Evolutionary conservation across 352 stramenopile species (phyloP), one percentile per base, ranked within the genome.

Genomic region (Blastocystis sp.): DNA sequence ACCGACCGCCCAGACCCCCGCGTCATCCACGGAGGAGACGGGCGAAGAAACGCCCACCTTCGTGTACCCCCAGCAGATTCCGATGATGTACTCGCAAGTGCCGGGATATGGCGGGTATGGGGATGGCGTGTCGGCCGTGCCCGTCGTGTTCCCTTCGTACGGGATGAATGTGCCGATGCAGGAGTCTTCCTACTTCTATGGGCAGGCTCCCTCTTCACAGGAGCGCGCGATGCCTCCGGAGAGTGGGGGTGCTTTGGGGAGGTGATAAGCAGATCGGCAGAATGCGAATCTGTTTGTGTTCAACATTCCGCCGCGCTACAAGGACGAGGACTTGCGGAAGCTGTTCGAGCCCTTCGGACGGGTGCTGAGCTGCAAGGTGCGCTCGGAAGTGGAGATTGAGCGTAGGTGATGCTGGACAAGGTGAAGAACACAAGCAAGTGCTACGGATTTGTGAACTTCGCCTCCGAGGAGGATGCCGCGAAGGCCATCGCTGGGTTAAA

Each of bases 381-480:
- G 48, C 4, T 2, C 10, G 24, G 28, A 0, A 7, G 9, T 0
- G 48, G 21, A 2, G 14, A 21, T 3, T 69, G 42, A 52, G 40
- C 19, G 19, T 68, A 84, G 74, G 74, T 84, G 10, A 68, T 84
- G 65, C 28, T 61, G 21, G 74, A 84, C 48, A 54, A 45, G 21
- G 11, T 48, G 21, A 84, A 21, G 7, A 63, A 43, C 17, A 28
- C 28, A 14, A 84, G 74, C 60, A 66, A 68, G 38, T 54, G 74
- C 3, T 84, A 68, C 45, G 74, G 74, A 0, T 84, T 84, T 45
- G 74, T 84, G 11, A 84, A 84, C 45, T 84, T 84, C 28, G 34
- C 34, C 4, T 54, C 19, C 3, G 34, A 66, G 24, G 60, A 63
- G 10, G 74, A 68, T 3, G 74, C 74, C 24, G 74, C 65, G 38